Conservation (phyloP, 2,329 filamentous ascomycete genomes). For the Coniochaeta sp. region DNA sequence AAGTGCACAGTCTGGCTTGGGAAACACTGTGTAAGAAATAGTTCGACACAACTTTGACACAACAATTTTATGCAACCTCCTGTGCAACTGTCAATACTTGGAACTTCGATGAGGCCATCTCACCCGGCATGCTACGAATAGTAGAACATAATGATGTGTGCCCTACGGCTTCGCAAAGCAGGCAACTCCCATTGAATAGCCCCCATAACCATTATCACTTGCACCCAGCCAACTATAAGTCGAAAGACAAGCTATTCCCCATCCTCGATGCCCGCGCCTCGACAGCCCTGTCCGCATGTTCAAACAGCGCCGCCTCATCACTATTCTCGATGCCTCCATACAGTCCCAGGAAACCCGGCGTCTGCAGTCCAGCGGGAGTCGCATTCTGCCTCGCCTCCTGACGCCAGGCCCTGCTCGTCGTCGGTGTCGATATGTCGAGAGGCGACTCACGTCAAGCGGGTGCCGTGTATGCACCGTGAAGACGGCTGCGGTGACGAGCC, state of each 20-base stretch:
- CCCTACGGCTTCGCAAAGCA: too few species aligned
- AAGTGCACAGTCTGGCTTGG: too few species aligned
- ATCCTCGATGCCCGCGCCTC: background rate
- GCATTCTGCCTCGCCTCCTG: constrained; percentile 17
- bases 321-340: constrained; percentile 43
- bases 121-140: too few species aligned
- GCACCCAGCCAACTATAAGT: too few species aligned
- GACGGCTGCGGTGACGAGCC: constrained; percentile 36
- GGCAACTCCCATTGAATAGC: too few species aligned
- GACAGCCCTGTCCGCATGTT: constrained; percentile 12
- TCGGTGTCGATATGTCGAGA: constrained; percentile 11
- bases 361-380: constrained; percentile 30
- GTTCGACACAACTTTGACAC: too few species aligned
- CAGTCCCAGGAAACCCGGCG: constrained; percentile 37
- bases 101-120: too few species aligned
- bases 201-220: too few species aligned
- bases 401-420: constrained; percentile 11
- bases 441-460: constrained; percentile 20
- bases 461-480: constrained; percentile 35
- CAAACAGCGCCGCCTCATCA: constrained; percentile 31
- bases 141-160: too few species aligned
- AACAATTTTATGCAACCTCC: too few species aligned
- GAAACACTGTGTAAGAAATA: too few species aligned
- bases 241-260: background rate
- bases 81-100: too few species aligned